phyloP scores from a whole-genome alignment of 2,329 filamentous ascomycete genomes.

The Coniella lustricola region DNA sequence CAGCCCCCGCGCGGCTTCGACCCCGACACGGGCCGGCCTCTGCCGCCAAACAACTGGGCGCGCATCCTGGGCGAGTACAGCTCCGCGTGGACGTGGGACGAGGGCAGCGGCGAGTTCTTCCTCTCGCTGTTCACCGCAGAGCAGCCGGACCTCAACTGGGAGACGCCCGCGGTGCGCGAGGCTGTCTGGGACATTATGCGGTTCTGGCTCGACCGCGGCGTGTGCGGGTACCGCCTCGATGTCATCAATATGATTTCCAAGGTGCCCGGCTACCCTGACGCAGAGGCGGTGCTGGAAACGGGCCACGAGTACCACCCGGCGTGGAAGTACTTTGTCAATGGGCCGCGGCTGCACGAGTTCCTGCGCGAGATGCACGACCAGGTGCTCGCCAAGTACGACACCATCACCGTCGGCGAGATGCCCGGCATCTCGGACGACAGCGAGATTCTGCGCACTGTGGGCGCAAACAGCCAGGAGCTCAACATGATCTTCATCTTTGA shows the following conservation, averaged over 20 bases:
- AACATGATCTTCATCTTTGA: conserved; percentile 73
- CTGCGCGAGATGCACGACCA: conserved; percentile 9
- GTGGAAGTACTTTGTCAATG: conserved; percentile 8
- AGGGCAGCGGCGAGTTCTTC: conserved; percentile 45
- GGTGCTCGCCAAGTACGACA: conserved; percentile 12
- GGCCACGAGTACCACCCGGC: conserved; percentile 10
- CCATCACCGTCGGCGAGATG: conserved; percentile 16
- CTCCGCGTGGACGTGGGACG: conserved; percentile 42
- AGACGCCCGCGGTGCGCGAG: conserved; percentile 55
- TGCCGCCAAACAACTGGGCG: conserved; percentile 56
- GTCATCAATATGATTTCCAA: conserved; percentile 16
- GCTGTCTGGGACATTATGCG: conserved; percentile 63
- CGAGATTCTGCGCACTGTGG: conserved; percentile 11
- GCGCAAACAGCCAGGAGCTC: conserved; percentile 46
- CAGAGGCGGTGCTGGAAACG: conserved; percentile 4
- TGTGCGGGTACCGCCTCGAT: conserved; percentile 56
- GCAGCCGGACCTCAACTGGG: conserved; percentile 76
- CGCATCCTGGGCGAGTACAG: conserved; percentile 26
- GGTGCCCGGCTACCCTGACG: conserved; percentile 8
- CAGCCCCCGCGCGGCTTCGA: conserved; percentile 43
- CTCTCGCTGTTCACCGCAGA: conserved; percentile 63
- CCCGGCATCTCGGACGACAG: conserved; percentile 7
- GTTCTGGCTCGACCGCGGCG: conserved; percentile 67
- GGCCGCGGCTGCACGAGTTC: conserved; percentile 15
- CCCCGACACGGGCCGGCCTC: conserved; percentile 41